Conservation (phyloP, 108 stramenopile genomes). For the Nitzschia inconspicua region DNA sequence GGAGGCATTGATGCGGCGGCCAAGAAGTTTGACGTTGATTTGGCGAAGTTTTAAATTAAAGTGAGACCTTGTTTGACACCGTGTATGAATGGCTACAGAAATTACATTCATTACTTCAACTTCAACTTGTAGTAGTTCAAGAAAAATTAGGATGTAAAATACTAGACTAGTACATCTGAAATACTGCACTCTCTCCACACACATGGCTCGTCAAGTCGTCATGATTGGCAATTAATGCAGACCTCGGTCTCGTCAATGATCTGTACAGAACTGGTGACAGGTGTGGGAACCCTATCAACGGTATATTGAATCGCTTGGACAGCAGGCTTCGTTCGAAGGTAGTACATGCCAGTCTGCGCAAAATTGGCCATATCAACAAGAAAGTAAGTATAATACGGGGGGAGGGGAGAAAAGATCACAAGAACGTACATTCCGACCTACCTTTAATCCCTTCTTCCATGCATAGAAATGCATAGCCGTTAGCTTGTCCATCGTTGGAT, state of each 20-base stretch:
- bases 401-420: slow-evolving; percentile 6
- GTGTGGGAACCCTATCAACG: slow-evolving; percentile 74
- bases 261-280: slow-evolving; percentile 3
- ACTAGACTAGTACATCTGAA: neutral
- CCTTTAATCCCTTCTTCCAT: slow-evolving; percentile 93
- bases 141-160: neutral
- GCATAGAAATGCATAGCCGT: slow-evolving; percentile 99
- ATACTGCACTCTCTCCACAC: too few relatives aligned
- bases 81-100: slow-evolving; percentile 4
- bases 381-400: too few relatives aligned
- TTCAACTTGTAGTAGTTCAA: neutral
- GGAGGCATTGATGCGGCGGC: slow-evolving; percentile 91
- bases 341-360: slow-evolving; percentile 98
- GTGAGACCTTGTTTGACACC: neutral
- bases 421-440: slow-evolving; percentile 16
- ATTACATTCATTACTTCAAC: neutral
- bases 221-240: slow-evolving; percentile 28
- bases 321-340: slow-evolving; percentile 91
- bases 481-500: slow-evolving; percentile 88
- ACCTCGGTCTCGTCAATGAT: slow-evolving; percentile 18
- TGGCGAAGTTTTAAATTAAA: slow-evolving; percentile 73
- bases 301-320: slow-evolving; percentile 99
- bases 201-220: too few relatives aligned
- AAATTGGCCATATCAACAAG: too few relatives aligned
- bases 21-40: slow-evolving; percentile 89